These are phyloP conservation scores for Fusarium hainanense DNA, from an alignment of 2,329 filamentous ascomycete genomes.

Conservation along the genomic window DNA sequence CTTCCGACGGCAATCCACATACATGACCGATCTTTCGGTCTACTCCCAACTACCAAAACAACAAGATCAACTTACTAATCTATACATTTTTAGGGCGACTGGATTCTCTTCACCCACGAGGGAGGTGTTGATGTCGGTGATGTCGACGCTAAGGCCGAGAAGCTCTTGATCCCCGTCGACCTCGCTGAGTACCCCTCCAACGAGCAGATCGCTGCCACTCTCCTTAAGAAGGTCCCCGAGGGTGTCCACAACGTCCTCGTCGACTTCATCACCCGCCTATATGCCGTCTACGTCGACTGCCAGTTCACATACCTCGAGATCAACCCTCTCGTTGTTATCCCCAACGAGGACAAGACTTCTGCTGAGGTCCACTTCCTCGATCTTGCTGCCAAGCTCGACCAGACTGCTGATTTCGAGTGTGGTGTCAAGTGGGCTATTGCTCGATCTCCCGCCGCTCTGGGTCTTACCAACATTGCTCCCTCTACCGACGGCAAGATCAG, in stretches of 20 bases:
- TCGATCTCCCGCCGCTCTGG: conserved; percentile 87
- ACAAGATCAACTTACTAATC: conserved; percentile 37
- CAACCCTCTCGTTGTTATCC: conserved; percentile 98
- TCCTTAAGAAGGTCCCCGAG: conserved; percentile 93
- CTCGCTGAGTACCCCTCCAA: conserved; percentile 95
- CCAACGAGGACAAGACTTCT: conserved; percentile 90
- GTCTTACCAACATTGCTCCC: conserved; percentile 75
- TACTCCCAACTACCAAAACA: conserved; percentile 10
- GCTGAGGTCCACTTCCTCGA: conserved; percentile 98
- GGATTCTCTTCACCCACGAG: conserved; percentile 99
- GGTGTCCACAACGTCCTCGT: conserved; percentile 98
- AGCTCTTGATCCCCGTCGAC: conserved; percentile 96
- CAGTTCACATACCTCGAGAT: conserved; percentile 99
- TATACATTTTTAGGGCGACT: conserved; percentile 79
- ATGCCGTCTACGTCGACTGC: conserved; percentile 99
- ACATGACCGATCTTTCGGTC: conserved; percentile 8
- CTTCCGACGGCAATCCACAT: conserved; percentile 26
- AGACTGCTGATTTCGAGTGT: conserved; percentile 99
- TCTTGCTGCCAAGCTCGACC: conserved; percentile 97
- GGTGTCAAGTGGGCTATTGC: conserved; percentile 99
- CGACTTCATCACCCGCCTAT: conserved; percentile 98
- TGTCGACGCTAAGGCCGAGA: conserved; percentile 98
- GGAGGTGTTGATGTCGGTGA: conserved; percentile 99
- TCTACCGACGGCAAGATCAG: conserved; percentile 79
- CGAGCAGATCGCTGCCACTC: conserved; percentile 84